Evolutionary conservation across 495 filamentous ascomycete genomes (phyloP), one percentile per base, ranked within the genome.

Genomic region (Neurospora africana): DNA sequence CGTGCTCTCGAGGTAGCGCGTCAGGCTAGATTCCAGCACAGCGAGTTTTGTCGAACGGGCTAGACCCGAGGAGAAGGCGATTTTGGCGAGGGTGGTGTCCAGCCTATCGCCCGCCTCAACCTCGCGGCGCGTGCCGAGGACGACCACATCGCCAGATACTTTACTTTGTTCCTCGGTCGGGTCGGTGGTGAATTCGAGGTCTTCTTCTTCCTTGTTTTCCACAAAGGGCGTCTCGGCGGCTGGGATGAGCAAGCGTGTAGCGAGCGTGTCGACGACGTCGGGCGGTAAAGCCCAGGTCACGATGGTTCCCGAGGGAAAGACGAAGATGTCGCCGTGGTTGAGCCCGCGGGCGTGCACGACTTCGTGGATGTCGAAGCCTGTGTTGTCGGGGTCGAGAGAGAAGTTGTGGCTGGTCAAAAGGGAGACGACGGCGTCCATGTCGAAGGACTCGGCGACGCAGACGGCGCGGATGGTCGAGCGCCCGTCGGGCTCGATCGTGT

Each of bases 241-340:
- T 0, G 89, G 89, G 1, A 91, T 84, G 8, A 96, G 82, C 5
- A 40, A 91, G 90, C 69, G 85, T 86, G 90, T 90, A 4, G 94
- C 90, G n/a, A 98, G 82, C 33, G 87, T 87, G 19, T 86, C 87
- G 15, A 91, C 89, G 23, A 92, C 87, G 38, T 89, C 87, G 70
- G 92, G 85, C 0, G 92, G 89, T 3, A 97, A 84, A 8, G 89
- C 89, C 95, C 95, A 99, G 37, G 92, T 88, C 10, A 98, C 95
- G 5, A 98, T 88, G n/a, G 93, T 96, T 4, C 95, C 95, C 1
- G 95, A 97, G 6, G 95, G 93, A 76, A 99, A 99, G n/a, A 99
- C 89, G 75, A 98, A 98, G 17, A 98, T 86, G 79, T 98, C 95
- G 15, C 93, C 94, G 69, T 83, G 78, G 72, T 86, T 88, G 5